Evolutionary conservation across 805 yeast species (phyloP), one percentile per base, ranked within the genome.

Genomic region (Myxozyma vanderwaltii): DNA sequence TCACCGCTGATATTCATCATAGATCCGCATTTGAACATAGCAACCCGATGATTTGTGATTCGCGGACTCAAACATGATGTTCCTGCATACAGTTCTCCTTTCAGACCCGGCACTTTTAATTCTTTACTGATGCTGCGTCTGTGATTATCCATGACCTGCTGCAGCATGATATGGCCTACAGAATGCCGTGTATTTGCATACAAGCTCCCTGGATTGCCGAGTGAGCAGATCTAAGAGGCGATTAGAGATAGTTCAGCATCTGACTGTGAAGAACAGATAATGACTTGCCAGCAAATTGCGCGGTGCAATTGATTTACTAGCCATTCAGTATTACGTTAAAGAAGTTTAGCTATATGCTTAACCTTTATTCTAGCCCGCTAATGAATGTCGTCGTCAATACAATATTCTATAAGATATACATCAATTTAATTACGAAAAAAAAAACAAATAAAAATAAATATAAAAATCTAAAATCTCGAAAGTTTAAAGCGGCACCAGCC

Each of bases 171-270:
- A 63, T 88, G 88, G 1, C 96, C 97, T 0, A 85, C 89, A 59
- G 86, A 89, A 69, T 90, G 97, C 36, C 96, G 76, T 0, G 96
- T 87, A 5, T 77, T 76, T 6, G 73, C 72, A 66, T 80, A 88
- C 50, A 77, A 72, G 0, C 82, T 79, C 56, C 85, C 88, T 0
- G 96, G 96, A 67, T 90, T 90, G 0, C 96, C 96, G 1, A 90
- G 74, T 0, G 89, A 84, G 2, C 83, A 80, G 4, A 77, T 56
- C 63, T 65, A 23, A 15, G 10, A n/a, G 21, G 10, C 24, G 21
- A n/a, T 31, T 5, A 38, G 43, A 24, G 40, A 35, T 23, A 36
- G 24, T 39, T 35, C 7, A 5, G 23, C 27, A 36, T 15, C 21
- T 10, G 2, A 27, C 27, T 21, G 26, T 26, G 6, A 17, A 7